Percentiles rank a stretch among this genome's conserved stretches.
These are phyloP conservation scores for Macrocybe gigantea DNA, from an alignment of 768 basidiomycete genomes.

Conservation along the genomic window DNA sequence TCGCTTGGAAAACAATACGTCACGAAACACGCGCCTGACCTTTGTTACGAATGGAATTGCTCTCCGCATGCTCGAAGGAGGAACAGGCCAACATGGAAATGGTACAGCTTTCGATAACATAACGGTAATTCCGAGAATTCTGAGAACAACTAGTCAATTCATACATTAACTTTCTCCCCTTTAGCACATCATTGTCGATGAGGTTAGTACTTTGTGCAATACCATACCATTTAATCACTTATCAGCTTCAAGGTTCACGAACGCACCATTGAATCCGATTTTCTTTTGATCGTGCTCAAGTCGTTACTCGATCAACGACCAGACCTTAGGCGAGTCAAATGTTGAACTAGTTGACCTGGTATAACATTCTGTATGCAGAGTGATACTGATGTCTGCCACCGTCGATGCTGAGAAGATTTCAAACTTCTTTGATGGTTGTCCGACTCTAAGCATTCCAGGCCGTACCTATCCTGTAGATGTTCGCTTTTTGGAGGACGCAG, in stretches of 20 bases:
- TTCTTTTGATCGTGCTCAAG: slow-evolving; percentile 90
- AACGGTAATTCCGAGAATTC: slow-evolving; percentile 46
- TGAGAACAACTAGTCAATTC: not conserved
- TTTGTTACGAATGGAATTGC: slow-evolving; percentile 96
- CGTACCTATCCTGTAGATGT: slow-evolving; percentile 91
- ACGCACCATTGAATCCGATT: slow-evolving; percentile 95
- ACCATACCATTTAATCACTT: slow-evolving; percentile 1
- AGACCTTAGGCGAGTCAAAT: slow-evolving; percentile 67
- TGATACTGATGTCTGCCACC: slow-evolving; percentile 96
- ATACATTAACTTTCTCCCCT: not conserved
- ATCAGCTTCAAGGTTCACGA: slow-evolving; percentile 74
- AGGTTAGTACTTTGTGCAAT: slow-evolving; percentile 39
- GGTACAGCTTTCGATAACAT: slow-evolving; percentile 90
- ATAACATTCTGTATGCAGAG: slow-evolving; percentile 34
- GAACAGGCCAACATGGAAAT: slow-evolving; percentile 59
- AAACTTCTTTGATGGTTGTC: slow-evolving; percentile 80
- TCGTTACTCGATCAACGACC: slow-evolving; percentile 69
- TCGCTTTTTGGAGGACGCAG: slow-evolving; percentile 84
- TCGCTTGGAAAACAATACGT: slow-evolving; percentile 82
- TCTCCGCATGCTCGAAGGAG: slow-evolving; percentile 91
- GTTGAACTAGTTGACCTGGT: not conserved
- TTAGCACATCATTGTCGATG: slow-evolving; percentile 93
- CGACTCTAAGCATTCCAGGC: slow-evolving; percentile 84
- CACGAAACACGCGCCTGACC: slow-evolving; percentile 69
- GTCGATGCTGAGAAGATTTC: slow-evolving; percentile 90